A percentile compares a stretch with the other conserved stretches of the same genome.
Evolutionary conservation across 352 stramenopile genomes (phyloP).

Genomic region (Blastocystis sp.): DNA sequence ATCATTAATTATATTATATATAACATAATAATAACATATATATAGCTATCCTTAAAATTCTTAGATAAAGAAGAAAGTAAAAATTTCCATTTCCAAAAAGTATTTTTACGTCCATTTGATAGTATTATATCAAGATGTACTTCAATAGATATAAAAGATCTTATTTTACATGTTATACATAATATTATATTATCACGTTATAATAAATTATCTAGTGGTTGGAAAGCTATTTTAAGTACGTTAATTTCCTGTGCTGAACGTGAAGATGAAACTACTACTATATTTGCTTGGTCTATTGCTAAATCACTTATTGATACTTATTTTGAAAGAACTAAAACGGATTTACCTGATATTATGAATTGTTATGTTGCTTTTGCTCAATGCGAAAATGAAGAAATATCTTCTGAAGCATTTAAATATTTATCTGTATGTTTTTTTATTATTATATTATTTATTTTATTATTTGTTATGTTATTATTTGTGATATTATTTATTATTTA

Average conservation of each 20-base stretch:
- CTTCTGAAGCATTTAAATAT: slow-evolving; percentile 40
- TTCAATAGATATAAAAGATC: slow-evolving; percentile 60
- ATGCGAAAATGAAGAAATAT: slow-evolving; percentile 54
- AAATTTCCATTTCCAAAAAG: slow-evolving; percentile 93
- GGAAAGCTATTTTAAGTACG: slow-evolving; percentile 76
- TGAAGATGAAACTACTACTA: slow-evolving; percentile 39
- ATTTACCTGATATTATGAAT: slow-evolving; percentile 54
- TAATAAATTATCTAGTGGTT: slow-evolving; percentile 66
- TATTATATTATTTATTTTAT: no score
- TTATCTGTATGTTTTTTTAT: slow-evolving; percentile 42
- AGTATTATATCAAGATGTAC: slow-evolving; percentile 61
- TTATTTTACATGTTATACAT: slow-evolving; percentile 67
- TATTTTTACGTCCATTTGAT: slow-evolving; percentile 91
- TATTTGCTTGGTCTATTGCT: slow-evolving; percentile 47
- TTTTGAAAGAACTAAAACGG: slow-evolving; percentile 58
- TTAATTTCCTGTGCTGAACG: slow-evolving; percentile 57
- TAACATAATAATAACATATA: no score
- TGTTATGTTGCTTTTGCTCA: slow-evolving; percentile 52
- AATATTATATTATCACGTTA: slow-evolving; percentile 68
- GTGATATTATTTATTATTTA: slow-evolving; percentile 28
- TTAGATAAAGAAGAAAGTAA: slow-evolving; percentile 86
- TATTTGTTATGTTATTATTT: slow-evolving; percentile 34
- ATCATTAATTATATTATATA: no score
- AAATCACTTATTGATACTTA: slow-evolving; percentile 51
- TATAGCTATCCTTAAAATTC: slow-evolving; percentile 98